Base-by-base conservation (phyloP, 2,329 filamentous ascomycete species). In the Claviceps quebecensis region DNA sequence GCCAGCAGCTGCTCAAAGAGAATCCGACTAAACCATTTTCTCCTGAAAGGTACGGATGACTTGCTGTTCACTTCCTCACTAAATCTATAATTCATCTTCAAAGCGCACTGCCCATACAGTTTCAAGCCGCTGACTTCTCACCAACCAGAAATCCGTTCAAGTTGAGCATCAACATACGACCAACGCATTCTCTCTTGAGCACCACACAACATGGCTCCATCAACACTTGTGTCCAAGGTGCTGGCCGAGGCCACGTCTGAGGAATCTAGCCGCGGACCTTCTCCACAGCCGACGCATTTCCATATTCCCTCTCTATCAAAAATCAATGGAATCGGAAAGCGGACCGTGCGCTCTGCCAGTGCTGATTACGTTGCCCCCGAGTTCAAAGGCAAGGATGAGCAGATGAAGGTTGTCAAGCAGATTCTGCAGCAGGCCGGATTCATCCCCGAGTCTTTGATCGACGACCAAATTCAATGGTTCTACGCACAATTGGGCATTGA, bases 401-500 rank as follows among this genome's bases (percentile, higher is more conserved):
- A 98, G 75, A 95, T 95, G 83, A 79, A 86, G 64, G 73, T 82
- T 64, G 90, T 96, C 65, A 89, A 88, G 80, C 82, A 84, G 58
- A 73, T 84, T 63, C 81, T 96, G 59, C 76, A 81, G 62, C 78
- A 83, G 57, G 86, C 84, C 63, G 86, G 84, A 54, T 96, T 94
- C 78, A 87, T 98, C 55, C 93, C 93, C 1, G 76, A 79, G 52
- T 76, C 85, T 49, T 86, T 95, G 58, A 78, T 96, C 56, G 86
- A 94, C 56, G 77, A 82, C 26, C 90, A 98, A 70, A 87, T 90
- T 49, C 77, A 81, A 54, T 98, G 93, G 91, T 98, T 98, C 75
- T 98, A 98, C 74, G 87, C 93, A 66, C 86, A 94, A 68, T 81
- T 98, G 23, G 93, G 93, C 60, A 98, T 98, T 61, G 93, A 98